phyloP scores from a whole-genome alignment of 352 stramenopile genomes.

The Phytophthora agathidicida region DNA sequence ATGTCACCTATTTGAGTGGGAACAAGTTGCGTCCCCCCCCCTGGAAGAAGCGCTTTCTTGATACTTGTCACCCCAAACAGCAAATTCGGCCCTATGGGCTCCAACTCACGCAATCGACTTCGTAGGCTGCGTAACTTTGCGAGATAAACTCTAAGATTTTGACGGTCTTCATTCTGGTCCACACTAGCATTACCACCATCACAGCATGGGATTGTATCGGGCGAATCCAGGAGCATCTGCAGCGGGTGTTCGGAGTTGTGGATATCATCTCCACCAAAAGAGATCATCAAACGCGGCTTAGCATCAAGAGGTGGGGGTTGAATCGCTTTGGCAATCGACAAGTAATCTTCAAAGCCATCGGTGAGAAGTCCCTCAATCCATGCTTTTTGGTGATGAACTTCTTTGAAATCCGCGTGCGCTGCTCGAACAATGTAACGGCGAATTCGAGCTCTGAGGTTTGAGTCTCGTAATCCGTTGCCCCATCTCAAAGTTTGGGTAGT shows the following conservation, averaged over 20 bases:
- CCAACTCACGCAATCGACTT: neutral
- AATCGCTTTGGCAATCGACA: neutral
- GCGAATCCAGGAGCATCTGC: neutral
- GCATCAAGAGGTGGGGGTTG: neutral
- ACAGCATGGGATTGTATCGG: neutral
- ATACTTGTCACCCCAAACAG: neutral
- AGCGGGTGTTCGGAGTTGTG: neutral
- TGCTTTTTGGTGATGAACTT: neutral
- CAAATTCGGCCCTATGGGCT: neutral
- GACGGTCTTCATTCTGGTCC: neutral
- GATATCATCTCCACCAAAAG: neutral
- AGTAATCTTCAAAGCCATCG: neutral
- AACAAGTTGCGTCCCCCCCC: neutral
- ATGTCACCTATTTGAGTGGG: neutral
- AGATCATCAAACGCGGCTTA: neutral
- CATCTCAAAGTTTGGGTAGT: neutral
- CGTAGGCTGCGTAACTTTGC: neutral
- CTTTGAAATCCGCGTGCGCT: neutral
- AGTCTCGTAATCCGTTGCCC: neutral
- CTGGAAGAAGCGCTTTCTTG: neutral
- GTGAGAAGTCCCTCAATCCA: neutral
- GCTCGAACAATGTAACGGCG: neutral
- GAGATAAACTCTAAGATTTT: neutral
- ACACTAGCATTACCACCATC: neutral
- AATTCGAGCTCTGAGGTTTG: neutral